Evolutionary conservation across 2,329 filamentous ascomycete genomes (phyloP), one percentile per base, ranked within the genome.

Genomic region (Arthroderma sp.): DNA sequence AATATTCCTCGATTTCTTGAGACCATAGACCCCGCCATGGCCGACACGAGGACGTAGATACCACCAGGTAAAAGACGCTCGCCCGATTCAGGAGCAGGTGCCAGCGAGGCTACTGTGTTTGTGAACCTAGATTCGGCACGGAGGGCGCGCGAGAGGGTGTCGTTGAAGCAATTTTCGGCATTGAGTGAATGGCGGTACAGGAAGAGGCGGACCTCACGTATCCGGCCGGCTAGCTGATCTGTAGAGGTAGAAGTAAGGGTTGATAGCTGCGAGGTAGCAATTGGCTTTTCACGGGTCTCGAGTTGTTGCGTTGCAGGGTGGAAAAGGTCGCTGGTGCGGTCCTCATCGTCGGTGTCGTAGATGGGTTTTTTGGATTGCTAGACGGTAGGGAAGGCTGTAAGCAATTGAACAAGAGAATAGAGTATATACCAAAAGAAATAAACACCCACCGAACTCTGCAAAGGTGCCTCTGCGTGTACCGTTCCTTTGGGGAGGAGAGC

Each of bases 1-100:
- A 94, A 63, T 50, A 96, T 74, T 64, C 83, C 88, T 55, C 89
- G 80, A 71, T 94, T 93, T 51, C 89, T 80, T 45, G 85, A 79
- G 45, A 95, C 71, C 61, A 98, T 96, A 64, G 80, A 87, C 55
- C 89, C 91, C 32, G 91, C 85, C 88, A 98, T 95, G 56, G 85
- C 81, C 36, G 88, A 82, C 40, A 98, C 88, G 29, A 95, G 76
- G 39, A 96, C 87, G 68, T 96, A 96, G 54, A 96, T 78, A 48
- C 80, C 73, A 28, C 89, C 89, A 31, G 91, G 91, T 67, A 96
- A 80, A 46, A 98, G 75, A 60, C 80, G 80, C 72, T 98, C 91
- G 61, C 84, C 85, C 49, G 80, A 85, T 66, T 89, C 83, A 57
- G 81, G 81, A 33, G 87, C 73, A 29, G 91, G 91, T 15, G 88